Base-by-base conservation (phyloP, 441 rosid genomes). In the Populus hybrid region DNA sequence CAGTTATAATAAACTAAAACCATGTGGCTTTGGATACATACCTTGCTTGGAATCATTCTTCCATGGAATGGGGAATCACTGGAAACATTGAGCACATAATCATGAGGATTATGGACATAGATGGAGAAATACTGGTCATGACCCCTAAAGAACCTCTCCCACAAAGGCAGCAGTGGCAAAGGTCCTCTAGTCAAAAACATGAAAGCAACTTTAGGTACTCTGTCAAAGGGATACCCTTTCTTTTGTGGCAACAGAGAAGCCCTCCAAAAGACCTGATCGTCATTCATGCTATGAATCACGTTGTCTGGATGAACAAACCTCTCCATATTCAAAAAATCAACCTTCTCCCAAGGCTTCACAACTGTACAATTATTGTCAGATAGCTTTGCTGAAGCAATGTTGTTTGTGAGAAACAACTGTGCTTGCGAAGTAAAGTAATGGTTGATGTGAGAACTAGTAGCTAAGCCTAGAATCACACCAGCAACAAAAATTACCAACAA, bases 181-280 rank as follows among this genome's bases (percentile, higher is more conserved):
- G 97, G 95, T 5, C 99, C 99, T 84, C 97, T 85, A 6, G 95
- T 95, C 79, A 95, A 81, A 67, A 95, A 95, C 99, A 97, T 87
- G 80, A 97, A 97, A 3, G 99, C 98, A 69, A 97, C 84, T 67
- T 93, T 97, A 0, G 94, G 97, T 65, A 88, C 87, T 61, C 97
- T 82, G 8, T 79, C 68, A 78, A 83, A 94, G 6, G 99, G 98
- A 83, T 85, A 92, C 68, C 72, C 90, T 1, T 84, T 81, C 77
- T 86, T 89, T n/a, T 75, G 80, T 1, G 98, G 99, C 72, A 87
- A 79, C 97, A 94, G 82, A 1, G 98, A 94, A 12, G 95, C 97
- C 80, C 97, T 90, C 99, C 99, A 97, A 14, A 92, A 86, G 21
- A 97, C 79, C 88, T 92, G 92, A 0, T 85, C 86, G 35, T 97